Evolutionary conservation across 2,329 filamentous ascomycete species (phyloP).

Genomic region (Claviceps sp.): DNA sequence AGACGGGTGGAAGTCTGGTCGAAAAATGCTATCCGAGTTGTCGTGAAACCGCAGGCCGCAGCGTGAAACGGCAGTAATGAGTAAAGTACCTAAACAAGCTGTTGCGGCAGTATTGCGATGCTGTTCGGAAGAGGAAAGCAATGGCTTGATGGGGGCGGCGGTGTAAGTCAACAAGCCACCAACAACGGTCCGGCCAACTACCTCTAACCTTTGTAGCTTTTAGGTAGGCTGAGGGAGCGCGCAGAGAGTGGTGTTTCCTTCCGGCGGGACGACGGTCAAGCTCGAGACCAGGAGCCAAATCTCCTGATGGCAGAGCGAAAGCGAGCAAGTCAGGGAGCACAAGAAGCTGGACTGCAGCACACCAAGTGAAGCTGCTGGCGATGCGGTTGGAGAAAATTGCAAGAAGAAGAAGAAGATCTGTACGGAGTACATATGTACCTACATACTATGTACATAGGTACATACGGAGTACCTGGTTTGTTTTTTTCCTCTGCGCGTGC

Average conservation of each 20-base stretch:
- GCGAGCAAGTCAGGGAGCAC: too few relatives aligned
- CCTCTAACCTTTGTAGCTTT: too few relatives aligned
- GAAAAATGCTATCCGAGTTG: not conserved
- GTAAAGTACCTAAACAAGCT: not conserved
- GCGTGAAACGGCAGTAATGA: not conserved
- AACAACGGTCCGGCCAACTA: not conserved
- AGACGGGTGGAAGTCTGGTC: not conserved
- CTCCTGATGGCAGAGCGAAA: not conserved
- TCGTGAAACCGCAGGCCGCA: not conserved
- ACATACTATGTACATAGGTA: not conserved
- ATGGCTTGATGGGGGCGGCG: not conserved
- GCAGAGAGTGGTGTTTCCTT: not conserved
- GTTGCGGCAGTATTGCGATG: not conserved
- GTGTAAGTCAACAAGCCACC: constrained; percentile 7
- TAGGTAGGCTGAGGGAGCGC: too few relatives aligned
- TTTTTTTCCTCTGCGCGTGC: not conserved
- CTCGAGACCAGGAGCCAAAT: not conserved
- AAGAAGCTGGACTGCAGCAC: too few relatives aligned
- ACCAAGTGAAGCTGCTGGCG: not conserved
- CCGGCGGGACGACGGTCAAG: not conserved
- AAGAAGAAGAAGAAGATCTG: not conserved
- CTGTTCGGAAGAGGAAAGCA: not conserved
- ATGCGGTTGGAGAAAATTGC: not conserved
- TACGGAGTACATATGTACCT: not conserved
- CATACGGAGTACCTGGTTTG: not conserved